Conservation (phyloP, 305 asterid species). For the Nicotiana rustica region DNA sequence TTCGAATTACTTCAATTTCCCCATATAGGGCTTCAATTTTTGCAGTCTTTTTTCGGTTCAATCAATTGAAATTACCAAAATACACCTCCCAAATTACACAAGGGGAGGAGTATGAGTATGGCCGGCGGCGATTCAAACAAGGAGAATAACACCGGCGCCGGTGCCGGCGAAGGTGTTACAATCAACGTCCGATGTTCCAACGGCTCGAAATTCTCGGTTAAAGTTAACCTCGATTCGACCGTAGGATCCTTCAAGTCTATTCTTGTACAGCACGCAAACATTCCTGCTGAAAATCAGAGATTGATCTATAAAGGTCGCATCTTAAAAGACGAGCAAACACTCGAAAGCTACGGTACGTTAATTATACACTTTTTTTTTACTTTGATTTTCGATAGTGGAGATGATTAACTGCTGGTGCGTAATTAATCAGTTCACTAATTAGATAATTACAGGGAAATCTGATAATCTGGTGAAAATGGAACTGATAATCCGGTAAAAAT, state of each 20-base stretch:
- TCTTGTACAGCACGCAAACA: conserved; percentile 46
- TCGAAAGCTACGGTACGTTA: conserved; percentile 51
- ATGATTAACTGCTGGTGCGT: not conserved
- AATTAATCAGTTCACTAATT: not conserved
- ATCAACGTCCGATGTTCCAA: conserved; percentile 53
- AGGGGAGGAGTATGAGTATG: conserved; percentile 36
- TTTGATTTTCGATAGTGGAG: not conserved
- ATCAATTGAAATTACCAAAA: not conserved
- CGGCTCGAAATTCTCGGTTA: conserved; percentile 52
- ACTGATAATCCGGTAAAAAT: too few species aligned
- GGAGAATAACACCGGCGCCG: conserved; percentile 19
- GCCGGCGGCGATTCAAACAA: conserved; percentile 37
- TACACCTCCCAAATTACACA: conserved; percentile 17
- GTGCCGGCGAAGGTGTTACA: conserved; percentile 43
- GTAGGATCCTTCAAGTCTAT: conserved; percentile 53
- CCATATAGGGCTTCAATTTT: not conserved
- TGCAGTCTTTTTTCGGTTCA: not conserved
- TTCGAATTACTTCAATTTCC: not conserved
- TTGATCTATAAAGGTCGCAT: conserved; percentile 62
- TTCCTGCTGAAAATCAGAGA: conserved; percentile 55
- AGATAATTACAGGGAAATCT: too few species aligned
- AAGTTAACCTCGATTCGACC: conserved; percentile 46
- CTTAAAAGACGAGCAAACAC: conserved; percentile 57
- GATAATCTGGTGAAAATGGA: too few species aligned
- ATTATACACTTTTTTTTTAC: not conserved